Conservation (phyloP, 2,329 filamentous ascomycete species). For the Curvularia eragrostidis region DNA sequence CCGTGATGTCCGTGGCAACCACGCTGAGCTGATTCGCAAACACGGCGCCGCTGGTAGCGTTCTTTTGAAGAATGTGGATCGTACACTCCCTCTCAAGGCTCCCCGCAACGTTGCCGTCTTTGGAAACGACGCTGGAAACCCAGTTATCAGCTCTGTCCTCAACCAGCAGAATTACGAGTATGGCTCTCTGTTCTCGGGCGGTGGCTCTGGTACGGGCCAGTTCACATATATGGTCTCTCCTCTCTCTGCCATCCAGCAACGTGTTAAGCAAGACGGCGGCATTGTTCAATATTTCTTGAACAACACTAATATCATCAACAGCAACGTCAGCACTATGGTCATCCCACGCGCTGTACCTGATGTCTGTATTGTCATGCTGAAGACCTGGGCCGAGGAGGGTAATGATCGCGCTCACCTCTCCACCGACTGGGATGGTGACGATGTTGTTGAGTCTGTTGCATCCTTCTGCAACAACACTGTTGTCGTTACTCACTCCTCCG, state of each 20-base stretch:
- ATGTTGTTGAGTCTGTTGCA: slow-evolving; percentile 56
- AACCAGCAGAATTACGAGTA: slow-evolving; percentile 46
- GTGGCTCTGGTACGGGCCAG: slow-evolving; percentile 53
- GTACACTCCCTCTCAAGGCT: slow-evolving; percentile 60
- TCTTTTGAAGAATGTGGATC: slow-evolving; percentile 58
- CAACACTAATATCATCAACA: slow-evolving; percentile 50
- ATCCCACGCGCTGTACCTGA: slow-evolving; percentile 49
- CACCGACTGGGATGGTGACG: slow-evolving; percentile 52
- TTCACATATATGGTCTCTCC: slow-evolving; percentile 52
- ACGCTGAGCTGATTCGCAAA: slow-evolving; percentile 50
- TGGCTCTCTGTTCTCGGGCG: slow-evolving; percentile 54
- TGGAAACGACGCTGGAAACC: slow-evolving; percentile 56
- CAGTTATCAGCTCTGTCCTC: slow-evolving; percentile 54
- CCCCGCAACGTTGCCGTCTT: slow-evolving; percentile 58
- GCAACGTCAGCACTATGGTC: slow-evolving; percentile 35
- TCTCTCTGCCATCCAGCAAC: slow-evolving; percentile 50
- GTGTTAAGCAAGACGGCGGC: slow-evolving; percentile 35
- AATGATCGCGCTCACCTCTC: slow-evolving; percentile 51
- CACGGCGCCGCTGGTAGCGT: slow-evolving; percentile 52
- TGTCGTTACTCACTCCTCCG: slow-evolving; percentile 56
- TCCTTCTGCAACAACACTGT: slow-evolving; percentile 59
- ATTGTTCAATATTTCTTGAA: slow-evolving; percentile 57
- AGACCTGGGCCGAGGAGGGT: slow-evolving; percentile 59
- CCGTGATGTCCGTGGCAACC: slow-evolving; percentile 52
- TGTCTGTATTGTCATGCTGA: slow-evolving; percentile 65